phyloP scores from a whole-genome alignment of 2,329 filamentous ascomycete genomes.

The Dichotomopilus funicola region DNA sequence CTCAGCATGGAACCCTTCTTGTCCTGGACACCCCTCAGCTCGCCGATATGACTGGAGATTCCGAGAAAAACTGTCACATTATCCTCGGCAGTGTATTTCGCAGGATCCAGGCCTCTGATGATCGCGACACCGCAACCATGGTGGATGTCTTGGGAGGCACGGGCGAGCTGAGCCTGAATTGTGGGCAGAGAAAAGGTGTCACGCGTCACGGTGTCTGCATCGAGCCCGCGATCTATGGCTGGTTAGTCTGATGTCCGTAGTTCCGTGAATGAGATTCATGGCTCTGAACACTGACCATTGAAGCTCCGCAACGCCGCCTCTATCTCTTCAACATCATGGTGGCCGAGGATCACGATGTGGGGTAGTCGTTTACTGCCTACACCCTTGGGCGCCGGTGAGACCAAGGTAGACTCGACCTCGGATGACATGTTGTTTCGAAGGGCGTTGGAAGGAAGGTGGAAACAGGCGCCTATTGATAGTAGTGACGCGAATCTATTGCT shows the following conservation, averaged over 20 bases:
- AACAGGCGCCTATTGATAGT: too few species aligned
- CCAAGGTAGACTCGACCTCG: too few species aligned
- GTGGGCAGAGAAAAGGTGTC: constrained; percentile 37
- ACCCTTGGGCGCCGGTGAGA: too few species aligned
- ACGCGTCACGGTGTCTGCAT: constrained; percentile 32
- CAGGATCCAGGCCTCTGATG: constrained; percentile 46
- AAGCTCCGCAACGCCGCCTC: constrained; percentile 5
- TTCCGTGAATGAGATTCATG: too few species aligned
- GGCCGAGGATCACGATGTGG: constrained; percentile 7
- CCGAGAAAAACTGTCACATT: constrained; percentile 51
- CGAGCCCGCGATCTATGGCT: constrained; percentile 28
- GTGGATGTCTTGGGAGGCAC: constrained; percentile 33
- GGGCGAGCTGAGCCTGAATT: constrained; percentile 30
- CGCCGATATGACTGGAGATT: constrained; percentile 49
- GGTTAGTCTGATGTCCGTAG: constrained; percentile 1
- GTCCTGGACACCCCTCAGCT: constrained; percentile 45
- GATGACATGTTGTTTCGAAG: too few species aligned
- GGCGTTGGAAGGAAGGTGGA: too few species aligned
- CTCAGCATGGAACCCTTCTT: constrained; percentile 42
- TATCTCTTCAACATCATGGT: constrained; percentile 11
- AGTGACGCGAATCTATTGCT: too few species aligned
- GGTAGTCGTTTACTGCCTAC: too few species aligned
- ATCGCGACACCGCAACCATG: constrained; percentile 45
- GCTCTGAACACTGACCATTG: constrained; percentile 8
- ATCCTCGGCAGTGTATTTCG: constrained; percentile 44